Evolutionary conservation across 441 rosid species (phyloP).

Genomic region (Hypseocharis bilobata): DNA sequence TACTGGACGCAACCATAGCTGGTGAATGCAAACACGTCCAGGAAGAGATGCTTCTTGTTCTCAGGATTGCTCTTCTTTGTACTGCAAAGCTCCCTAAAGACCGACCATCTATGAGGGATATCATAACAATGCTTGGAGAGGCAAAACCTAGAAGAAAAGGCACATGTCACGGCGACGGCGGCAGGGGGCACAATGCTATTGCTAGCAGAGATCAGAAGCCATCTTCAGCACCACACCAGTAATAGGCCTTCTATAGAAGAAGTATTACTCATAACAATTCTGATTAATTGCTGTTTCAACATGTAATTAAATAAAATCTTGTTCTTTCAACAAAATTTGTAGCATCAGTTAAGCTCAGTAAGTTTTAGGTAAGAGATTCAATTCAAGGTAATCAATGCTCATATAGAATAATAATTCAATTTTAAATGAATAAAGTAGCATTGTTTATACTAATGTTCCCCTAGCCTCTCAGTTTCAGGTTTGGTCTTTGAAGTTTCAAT

Average conservation of each 20-base stretch:
- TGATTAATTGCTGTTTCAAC: slow-evolving; percentile 1
- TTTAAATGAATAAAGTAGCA: slow-evolving; percentile 4
- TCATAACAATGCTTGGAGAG: slow-evolving; percentile 75
- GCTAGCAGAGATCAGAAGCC: slow-evolving; percentile 37
- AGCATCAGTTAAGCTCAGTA: slow-evolving; percentile 8
- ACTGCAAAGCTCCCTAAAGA: slow-evolving; percentile 78
- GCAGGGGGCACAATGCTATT: slow-evolving; percentile 17
- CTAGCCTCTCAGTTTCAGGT: no score
- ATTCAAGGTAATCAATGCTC: neutral
- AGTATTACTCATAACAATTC: neutral
- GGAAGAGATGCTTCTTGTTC: slow-evolving; percentile 79
- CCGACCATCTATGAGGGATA: slow-evolving; percentile 76
- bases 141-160: slow-evolving; percentile 86
- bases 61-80: slow-evolving; percentile 64
- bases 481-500: no score
- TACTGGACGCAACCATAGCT: slow-evolving; percentile 55
- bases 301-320: slow-evolving; percentile 19
- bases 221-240: slow-evolving; percentile 41
- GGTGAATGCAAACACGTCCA: slow-evolving; percentile 73
- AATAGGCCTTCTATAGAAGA: slow-evolving; percentile 35
- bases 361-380: no score
- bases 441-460: no score
- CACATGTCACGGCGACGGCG: slow-evolving; percentile 35
- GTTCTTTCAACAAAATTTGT: slow-evolving; percentile 2
- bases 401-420: neutral